Conservation (phyloP, 1,284 basidiomycete species). For the Malassezia arunalokei region DNA sequence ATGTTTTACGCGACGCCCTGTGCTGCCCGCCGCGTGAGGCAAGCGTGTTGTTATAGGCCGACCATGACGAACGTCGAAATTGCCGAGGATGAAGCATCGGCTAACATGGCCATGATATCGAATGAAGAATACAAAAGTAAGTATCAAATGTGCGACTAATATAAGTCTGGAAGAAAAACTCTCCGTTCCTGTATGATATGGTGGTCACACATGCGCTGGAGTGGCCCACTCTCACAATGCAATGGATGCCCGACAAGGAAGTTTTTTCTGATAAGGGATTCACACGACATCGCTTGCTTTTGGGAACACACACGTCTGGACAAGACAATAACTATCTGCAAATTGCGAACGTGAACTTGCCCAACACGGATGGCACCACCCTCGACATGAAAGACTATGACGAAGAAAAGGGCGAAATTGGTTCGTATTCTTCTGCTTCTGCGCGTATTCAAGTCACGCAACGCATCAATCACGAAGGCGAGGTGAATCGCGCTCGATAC, state of each 20-base stretch:
- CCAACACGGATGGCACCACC: conserved; percentile 54
- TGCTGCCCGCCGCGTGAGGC: background rate
- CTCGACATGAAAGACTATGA: conserved; percentile 71
- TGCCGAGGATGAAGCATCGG: conserved; percentile 33
- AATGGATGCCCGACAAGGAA: conserved; percentile 97
- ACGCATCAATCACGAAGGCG: conserved; percentile 87
- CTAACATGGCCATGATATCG: conserved; percentile 34
- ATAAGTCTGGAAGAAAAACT: conserved; percentile 45
- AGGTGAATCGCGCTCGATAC: conserved; percentile 93
- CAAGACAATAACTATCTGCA: conserved; percentile 91
- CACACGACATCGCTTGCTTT: conserved; percentile 78
- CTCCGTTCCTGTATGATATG: conserved; percentile 77
- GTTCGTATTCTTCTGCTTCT: conserved; percentile 53
- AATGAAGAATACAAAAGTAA: conserved; percentile 42
- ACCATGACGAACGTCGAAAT: conserved; percentile 27
- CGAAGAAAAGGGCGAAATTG: conserved; percentile 63
- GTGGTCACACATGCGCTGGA: conserved; percentile 95
- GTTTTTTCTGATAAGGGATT: conserved; percentile 69
- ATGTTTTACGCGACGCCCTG: background rate
- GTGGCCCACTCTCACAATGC: conserved; percentile 94
- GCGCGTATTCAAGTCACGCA: conserved; percentile 82
- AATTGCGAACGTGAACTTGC: conserved; percentile 80
- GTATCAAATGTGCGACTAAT: background rate
- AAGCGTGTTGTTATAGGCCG: background rate
- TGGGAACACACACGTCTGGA: conserved; percentile 93